Conservation (phyloP, 2,329 filamentous ascomycete species). For the Kalaharituber pfeilii region DNA sequence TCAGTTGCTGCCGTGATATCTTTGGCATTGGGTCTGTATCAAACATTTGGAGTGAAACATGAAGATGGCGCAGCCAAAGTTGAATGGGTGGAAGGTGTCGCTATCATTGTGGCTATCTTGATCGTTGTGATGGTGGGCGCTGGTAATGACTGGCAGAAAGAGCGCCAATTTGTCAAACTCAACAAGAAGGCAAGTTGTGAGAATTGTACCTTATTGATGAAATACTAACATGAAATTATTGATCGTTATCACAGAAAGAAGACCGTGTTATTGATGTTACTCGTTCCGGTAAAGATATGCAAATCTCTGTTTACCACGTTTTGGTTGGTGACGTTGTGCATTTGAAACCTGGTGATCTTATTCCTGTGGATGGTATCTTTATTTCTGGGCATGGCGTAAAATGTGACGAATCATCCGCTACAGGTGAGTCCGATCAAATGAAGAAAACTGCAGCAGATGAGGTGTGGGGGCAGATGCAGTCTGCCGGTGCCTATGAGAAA, state of each 20-base stretch:
- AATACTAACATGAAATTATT: conserved; percentile 1
- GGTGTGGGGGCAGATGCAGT: conserved; percentile 51
- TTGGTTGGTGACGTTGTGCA: conserved; percentile 53
- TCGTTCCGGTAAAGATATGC: conserved; percentile 50
- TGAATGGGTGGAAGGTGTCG: conserved; percentile 68
- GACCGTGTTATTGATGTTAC: conserved; percentile 55
- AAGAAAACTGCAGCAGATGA: conserved; percentile 50
- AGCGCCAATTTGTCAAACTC: conserved; percentile 59
- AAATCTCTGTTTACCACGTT: conserved; percentile 52
- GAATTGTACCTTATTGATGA: not conserved
- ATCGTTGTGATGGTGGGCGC: conserved; percentile 64
- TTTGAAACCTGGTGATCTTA: conserved; percentile 57
- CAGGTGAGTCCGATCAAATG: conserved; percentile 61
- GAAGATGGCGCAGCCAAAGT: conserved; percentile 37
- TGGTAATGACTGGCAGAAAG: conserved; percentile 64
- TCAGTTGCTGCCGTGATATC: conserved; percentile 55
- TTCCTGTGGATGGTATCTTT: conserved; percentile 56
- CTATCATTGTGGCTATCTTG: conserved; percentile 61
- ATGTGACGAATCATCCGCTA: conserved; percentile 61
- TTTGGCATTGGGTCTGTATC: conserved; percentile 56
- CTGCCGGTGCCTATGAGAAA: conserved; percentile 47
- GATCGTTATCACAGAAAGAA: conserved; percentile 37
- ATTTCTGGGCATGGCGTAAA: conserved; percentile 58
- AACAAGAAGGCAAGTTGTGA: conserved; percentile 41
- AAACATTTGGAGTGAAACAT: conserved; percentile 48